Percentiles rank a stretch among this genome's conserved stretches.
phyloP scores from a whole-genome alignment of 164 flowering plant species.

The Cinnamomum chago region DNA sequence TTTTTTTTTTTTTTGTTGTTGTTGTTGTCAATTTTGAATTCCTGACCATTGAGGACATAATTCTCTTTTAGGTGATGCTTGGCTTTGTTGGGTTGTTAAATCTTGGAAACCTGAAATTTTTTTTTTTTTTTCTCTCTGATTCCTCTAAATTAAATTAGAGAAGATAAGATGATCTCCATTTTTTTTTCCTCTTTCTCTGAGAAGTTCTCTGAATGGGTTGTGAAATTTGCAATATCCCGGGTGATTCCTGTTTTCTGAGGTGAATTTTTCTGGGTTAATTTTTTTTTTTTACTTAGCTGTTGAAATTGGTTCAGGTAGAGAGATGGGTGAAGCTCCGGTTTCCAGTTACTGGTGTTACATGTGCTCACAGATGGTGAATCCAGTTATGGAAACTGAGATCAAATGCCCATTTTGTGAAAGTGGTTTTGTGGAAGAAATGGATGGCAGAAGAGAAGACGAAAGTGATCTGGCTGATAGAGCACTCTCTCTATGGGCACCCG shows the following conservation, averaged over 20 bases:
- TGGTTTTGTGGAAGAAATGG: conserved; percentile 79
- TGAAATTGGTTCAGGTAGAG: not conserved
- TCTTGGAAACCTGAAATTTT: not conserved
- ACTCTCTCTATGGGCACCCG: conserved; percentile 77
- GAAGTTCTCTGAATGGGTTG: not conserved
- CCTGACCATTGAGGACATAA: not conserved
- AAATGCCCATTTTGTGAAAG: conserved; percentile 74
- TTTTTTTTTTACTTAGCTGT: not conserved
- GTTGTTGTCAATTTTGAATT: not conserved
- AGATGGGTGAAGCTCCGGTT: conserved; percentile 53
- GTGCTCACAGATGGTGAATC: conserved; percentile 65
- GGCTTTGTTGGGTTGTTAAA: not conserved
- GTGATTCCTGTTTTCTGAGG: not conserved
- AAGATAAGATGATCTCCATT: not conserved
- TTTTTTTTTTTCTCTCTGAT: not conserved
- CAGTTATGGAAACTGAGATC: conserved; percentile 59
- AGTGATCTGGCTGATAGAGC: conserved; percentile 46
- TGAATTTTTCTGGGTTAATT: not conserved
- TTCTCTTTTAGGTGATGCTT: not conserved
- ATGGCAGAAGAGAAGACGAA: conserved; percentile 13
- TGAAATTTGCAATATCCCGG: not conserved
- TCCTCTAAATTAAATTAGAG: not conserved
- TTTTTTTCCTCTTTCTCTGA: not conserved
- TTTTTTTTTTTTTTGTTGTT: too few species aligned
- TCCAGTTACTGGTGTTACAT: conserved; percentile 68